Conservation (phyloP, 2,329 filamentous ascomycete species). For the Bretziella fagacearum region DNA sequence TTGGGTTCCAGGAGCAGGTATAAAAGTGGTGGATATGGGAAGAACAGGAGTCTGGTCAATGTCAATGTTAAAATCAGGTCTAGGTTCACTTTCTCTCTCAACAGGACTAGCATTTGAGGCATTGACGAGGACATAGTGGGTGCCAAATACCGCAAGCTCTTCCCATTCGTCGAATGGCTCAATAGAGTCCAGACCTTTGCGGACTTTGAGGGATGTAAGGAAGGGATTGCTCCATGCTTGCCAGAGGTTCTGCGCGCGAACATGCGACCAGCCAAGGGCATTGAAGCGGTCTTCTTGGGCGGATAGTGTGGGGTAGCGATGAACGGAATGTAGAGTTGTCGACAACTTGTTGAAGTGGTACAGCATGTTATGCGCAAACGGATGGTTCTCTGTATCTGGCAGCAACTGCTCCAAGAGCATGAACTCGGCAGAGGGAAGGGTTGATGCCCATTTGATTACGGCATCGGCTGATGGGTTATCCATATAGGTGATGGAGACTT, state of each 20-base stretch:
- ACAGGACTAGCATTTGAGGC: constrained; percentile 25
- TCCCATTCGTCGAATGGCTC: constrained; percentile 96
- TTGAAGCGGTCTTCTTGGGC: constrained; percentile 54
- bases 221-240: constrained; percentile 56
- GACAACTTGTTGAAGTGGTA: constrained; percentile 66
- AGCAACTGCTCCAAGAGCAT: constrained; percentile 76
- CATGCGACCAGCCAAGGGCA: constrained; percentile 47
- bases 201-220: constrained; percentile 45
- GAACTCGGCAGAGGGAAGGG: constrained; percentile 54
- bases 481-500: constrained; percentile 89
- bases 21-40: background rate
- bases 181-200: constrained; percentile 45
- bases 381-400: constrained; percentile 59
- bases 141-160: constrained; percentile 70
- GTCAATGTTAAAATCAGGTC: background rate
- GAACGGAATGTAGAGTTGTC: constrained; percentile 59
- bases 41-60: background rate
- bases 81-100: background rate
- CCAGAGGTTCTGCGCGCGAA: constrained; percentile 57
- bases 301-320: constrained; percentile 47
- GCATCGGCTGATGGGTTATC: constrained; percentile 53
- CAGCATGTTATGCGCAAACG: constrained; percentile 77
- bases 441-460: constrained; percentile 63
- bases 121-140: constrained; percentile 67
- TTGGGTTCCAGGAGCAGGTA: background rate